Evolutionary conservation across 2,329 filamentous ascomycete genomes (phyloP).

Genomic region (Diaporthe sp.): DNA sequence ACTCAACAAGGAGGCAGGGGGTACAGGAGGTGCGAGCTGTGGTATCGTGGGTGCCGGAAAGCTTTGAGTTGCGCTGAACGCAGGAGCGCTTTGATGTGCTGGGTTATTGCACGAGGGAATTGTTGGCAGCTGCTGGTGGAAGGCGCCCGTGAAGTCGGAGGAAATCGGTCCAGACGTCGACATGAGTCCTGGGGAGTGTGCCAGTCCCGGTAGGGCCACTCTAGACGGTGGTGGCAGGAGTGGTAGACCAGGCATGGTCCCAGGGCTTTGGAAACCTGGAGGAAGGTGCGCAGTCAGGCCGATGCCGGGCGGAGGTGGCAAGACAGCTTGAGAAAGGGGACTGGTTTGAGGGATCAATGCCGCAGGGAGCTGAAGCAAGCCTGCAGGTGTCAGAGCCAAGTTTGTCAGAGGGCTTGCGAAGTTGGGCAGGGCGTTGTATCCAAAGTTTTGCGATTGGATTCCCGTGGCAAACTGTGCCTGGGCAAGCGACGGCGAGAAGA

Average conservation of each 20-base stretch:
- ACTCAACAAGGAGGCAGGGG: constrained; percentile 2
- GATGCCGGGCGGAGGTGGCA: constrained; percentile 14
- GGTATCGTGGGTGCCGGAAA: neutral
- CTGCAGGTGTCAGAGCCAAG: neutral
- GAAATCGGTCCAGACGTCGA: neutral
- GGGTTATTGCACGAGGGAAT: constrained; percentile 36
- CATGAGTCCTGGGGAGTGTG: neutral
- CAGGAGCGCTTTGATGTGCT: constrained; percentile 22
- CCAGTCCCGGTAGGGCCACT: neutral
- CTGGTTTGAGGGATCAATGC: neutral
- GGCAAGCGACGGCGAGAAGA: neutral
- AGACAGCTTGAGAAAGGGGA: neutral
- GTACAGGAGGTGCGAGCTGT: constrained; percentile 21
- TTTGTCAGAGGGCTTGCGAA: constrained; percentile 1
- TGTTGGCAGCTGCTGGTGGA: constrained; percentile 33
- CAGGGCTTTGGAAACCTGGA: neutral
- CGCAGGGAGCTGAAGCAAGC: neutral
- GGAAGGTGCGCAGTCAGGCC: neutral
- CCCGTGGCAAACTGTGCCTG: neutral
- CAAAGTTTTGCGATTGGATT: constrained; percentile 6
- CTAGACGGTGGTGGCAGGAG: neutral
- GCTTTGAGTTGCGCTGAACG: neutral
- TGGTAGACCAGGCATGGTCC: neutral
- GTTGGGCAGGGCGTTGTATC: constrained; percentile 5
- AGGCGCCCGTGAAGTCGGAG: constrained; percentile 1